Conservation (phyloP, 2,329 filamentous ascomycete species). For the Hypoxylon sp. region DNA sequence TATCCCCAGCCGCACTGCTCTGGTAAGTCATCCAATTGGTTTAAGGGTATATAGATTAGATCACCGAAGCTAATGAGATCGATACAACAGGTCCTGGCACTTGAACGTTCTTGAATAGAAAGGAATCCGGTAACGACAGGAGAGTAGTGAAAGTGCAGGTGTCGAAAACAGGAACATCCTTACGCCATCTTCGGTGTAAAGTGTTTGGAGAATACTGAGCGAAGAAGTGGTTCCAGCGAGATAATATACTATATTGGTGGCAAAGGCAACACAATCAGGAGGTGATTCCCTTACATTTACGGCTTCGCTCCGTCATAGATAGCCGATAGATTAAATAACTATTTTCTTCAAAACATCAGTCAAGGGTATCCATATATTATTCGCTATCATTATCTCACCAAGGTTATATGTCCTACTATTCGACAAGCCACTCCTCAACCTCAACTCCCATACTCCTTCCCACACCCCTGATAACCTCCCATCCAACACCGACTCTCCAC, state of each 20-base stretch:
- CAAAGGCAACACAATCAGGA: conserved; percentile 22
- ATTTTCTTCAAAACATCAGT: conserved; percentile 10
- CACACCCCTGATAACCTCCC: conserved; percentile 79
- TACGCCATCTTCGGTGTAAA: neutral
- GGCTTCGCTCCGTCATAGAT: conserved; percentile 13
- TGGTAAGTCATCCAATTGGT: conserved; percentile 69
- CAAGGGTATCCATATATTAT: conserved; percentile 13
- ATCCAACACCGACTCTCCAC: conserved; percentile 83
- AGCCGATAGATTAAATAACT: conserved; percentile 27
- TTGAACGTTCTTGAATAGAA: conserved; percentile 26
- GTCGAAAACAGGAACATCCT: conserved; percentile 2
- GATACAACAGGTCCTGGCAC: conserved; percentile 33
- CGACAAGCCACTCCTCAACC: conserved; percentile 80
- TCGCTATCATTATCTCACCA: neutral
- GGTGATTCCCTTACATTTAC: conserved; percentile 16
- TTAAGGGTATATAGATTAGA: neutral
- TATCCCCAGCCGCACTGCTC: conserved; percentile 83
- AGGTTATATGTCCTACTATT: conserved; percentile 56
- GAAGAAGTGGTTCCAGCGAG: conserved; percentile 13
- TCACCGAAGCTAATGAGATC: conserved; percentile 22
- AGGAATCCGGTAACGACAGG: neutral
- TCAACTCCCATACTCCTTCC: conserved; percentile 83
- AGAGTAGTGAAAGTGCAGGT: neutral
- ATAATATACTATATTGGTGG: conserved; percentile 12
- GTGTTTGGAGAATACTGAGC: conserved; percentile 16